Conservation (phyloP, 306 rosid species). For the Prunus fruticosa region DNA sequence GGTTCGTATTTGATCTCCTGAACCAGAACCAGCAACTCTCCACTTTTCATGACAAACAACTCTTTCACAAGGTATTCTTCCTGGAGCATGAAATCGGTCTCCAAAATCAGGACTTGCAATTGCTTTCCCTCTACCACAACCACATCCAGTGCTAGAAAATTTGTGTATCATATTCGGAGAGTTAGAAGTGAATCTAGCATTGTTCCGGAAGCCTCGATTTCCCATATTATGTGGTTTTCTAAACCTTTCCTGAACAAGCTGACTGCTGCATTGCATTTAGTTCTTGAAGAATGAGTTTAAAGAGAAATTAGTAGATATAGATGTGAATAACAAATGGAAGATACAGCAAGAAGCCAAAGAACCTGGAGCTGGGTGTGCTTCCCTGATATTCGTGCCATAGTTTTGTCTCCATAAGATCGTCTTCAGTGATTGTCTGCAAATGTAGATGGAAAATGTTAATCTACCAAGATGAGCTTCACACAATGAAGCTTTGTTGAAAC, state of each 20-base stretch:
- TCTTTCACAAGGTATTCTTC: background rate
- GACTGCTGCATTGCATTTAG: conserved; percentile 20
- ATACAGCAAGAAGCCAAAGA: background rate
- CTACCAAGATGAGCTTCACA: too few relatives aligned
- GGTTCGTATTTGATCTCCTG: background rate
- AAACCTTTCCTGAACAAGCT: background rate
- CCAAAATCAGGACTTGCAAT: background rate
- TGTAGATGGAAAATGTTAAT: too few relatives aligned
- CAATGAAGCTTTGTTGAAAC: too few relatives aligned
- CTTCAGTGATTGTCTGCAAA: conserved; percentile 33
- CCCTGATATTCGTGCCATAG: conserved; percentile 39
- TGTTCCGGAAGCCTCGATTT: background rate
- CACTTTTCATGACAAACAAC: background rate
- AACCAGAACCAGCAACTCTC: background rate
- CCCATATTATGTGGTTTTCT: background rate
- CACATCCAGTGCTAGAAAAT: conserved; percentile 37
- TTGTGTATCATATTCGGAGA: conserved; percentile 1
- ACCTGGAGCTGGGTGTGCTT: conserved; percentile 18
- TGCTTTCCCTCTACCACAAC: conserved; percentile 29
- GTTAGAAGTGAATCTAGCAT: background rate
- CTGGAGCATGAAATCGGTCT: background rate
- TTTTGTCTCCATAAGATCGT: conserved; percentile 33
- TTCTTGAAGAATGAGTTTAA: background rate
- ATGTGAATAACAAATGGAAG: background rate
- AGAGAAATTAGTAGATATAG: background rate